Evolutionary conservation across 2,329 filamentous ascomycete species (phyloP).

Genomic region (Rhynchosporium secalis): DNA sequence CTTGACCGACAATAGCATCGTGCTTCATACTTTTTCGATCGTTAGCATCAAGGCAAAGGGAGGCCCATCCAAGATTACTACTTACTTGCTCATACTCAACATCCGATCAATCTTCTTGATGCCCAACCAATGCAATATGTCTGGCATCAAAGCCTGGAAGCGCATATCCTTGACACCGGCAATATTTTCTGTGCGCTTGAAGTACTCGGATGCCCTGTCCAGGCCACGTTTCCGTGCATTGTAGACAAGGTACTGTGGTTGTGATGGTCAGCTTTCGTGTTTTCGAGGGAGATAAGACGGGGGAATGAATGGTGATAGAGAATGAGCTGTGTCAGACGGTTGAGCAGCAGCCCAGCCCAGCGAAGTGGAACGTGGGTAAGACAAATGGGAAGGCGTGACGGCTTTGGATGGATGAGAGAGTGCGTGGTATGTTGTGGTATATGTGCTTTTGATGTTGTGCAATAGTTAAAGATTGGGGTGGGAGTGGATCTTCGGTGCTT

Average conservation of each 20-base stretch:
- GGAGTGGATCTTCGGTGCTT: slow-evolving; percentile 51
- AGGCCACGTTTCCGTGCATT: slow-evolving; percentile 79
- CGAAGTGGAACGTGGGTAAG: too few relatives aligned
- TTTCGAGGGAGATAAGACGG: neutral
- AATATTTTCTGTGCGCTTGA: slow-evolving; percentile 96
- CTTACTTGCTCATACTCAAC: slow-evolving; percentile 89
- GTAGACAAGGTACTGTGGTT: slow-evolving; percentile 56
- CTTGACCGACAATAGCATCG: slow-evolving; percentile 82
- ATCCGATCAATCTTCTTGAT: slow-evolving; percentile 99
- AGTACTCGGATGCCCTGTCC: slow-evolving; percentile 87
- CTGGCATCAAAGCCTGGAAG: slow-evolving; percentile 97
- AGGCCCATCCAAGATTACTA: neutral
- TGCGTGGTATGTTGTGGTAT: slow-evolving; percentile 16
- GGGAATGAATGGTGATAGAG: neutral
- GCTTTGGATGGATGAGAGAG: neutral
- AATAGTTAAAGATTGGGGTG: slow-evolving; percentile 16
- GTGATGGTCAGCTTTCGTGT: neutral
- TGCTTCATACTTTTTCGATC: slow-evolving; percentile 72
- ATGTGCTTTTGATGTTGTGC: neutral
- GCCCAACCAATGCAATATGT: slow-evolving; percentile 96
- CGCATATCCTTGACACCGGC: slow-evolving; percentile 96
- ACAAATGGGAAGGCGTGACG: neutral
- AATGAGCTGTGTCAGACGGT: neutral
- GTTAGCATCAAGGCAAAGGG: neutral
- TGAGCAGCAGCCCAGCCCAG: too few relatives aligned